phyloP scores from a whole-genome alignment of 2,329 filamentous ascomycete genomes.

The Fusarium nisikadoi region DNA sequence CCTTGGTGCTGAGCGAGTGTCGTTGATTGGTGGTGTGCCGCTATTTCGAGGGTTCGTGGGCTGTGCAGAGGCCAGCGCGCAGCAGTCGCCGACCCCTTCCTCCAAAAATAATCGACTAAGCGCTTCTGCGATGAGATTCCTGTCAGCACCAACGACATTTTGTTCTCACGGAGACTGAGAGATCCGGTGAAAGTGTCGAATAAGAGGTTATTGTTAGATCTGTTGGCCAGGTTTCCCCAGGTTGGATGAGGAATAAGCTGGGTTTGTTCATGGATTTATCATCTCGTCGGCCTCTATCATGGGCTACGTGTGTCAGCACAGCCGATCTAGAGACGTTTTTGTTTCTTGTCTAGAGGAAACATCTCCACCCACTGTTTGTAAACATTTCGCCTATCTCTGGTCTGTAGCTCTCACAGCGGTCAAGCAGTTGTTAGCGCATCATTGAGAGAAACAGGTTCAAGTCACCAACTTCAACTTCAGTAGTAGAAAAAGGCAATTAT shows the following conservation, averaged over 20 bases:
- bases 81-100: conserved; percentile 5
- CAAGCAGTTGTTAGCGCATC: neutral
- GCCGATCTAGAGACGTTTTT: neutral
- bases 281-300: neutral
- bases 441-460: neutral
- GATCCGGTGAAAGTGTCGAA: conserved; percentile 18
- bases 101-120: conserved; percentile 35
- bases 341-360: conserved; percentile 14
- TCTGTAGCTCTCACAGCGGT: neutral
- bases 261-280: neutral
- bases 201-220: neutral
- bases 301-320: conserved; percentile 1
- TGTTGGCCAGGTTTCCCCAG: conserved; percentile 3
- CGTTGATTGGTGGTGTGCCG: conserved; percentile 16
- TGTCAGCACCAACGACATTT: conserved; percentile 22
- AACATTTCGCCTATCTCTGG: neutral
- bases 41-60: conserved; percentile 32
- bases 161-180: conserved; percentile 4
- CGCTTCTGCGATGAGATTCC: conserved; percentile 5
- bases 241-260: neutral
- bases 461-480: neutral
- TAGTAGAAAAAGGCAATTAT: neutral
- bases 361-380: neutral
- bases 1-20: conserved; percentile 7
- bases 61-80: conserved; percentile 27